Conservation (phyloP, 2,329 filamentous ascomycete species). For the Penicillium sp. region DNA sequence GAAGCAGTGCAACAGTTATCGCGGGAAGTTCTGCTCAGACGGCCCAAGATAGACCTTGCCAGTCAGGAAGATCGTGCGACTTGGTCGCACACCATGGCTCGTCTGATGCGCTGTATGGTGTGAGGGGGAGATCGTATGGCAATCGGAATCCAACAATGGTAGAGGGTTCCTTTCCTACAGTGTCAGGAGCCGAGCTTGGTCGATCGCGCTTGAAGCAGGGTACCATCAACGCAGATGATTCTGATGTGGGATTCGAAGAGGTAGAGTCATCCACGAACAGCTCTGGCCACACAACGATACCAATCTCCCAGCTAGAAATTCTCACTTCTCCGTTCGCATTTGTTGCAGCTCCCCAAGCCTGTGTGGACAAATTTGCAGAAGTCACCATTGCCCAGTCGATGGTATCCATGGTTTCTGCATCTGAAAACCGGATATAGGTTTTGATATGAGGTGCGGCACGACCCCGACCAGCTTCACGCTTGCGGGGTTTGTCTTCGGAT, state of each 20-base stretch:
- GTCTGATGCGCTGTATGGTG: slow-evolving; percentile 61
- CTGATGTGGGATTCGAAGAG: background rate
- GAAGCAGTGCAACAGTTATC: background rate
- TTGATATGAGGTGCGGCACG: slow-evolving; percentile 85
- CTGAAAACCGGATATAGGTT: slow-evolving; percentile 70
- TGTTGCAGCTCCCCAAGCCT: slow-evolving; percentile 75
- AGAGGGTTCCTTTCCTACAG: slow-evolving; percentile 13
- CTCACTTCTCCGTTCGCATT: slow-evolving; percentile 61
- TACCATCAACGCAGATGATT: slow-evolving; percentile 56
- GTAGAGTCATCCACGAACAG: slow-evolving; percentile 38
- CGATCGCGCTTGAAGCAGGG: slow-evolving; percentile 64
- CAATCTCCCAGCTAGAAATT: slow-evolving; percentile 79
- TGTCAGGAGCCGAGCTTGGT: slow-evolving; percentile 34
- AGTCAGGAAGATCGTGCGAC: slow-evolving; percentile 61
- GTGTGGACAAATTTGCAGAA: slow-evolving; percentile 86
- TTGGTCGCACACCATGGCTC: slow-evolving; percentile 73
- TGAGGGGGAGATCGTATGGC: slow-evolving; percentile 77
- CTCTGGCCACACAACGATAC: slow-evolving; percentile 77
- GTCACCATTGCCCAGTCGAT: slow-evolving; percentile 86
- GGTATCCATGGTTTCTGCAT: slow-evolving; percentile 33
- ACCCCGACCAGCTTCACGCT: slow-evolving; percentile 57
- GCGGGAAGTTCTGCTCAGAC: slow-evolving; percentile 40
- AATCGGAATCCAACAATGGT: slow-evolving; percentile 68
- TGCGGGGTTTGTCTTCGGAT: slow-evolving; percentile 7
- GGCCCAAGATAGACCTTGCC: slow-evolving; percentile 55